These are phyloP conservation scores for Nicotiana rustica DNA, from an alignment of 305 asterid species.

Conservation along the genomic window DNA sequence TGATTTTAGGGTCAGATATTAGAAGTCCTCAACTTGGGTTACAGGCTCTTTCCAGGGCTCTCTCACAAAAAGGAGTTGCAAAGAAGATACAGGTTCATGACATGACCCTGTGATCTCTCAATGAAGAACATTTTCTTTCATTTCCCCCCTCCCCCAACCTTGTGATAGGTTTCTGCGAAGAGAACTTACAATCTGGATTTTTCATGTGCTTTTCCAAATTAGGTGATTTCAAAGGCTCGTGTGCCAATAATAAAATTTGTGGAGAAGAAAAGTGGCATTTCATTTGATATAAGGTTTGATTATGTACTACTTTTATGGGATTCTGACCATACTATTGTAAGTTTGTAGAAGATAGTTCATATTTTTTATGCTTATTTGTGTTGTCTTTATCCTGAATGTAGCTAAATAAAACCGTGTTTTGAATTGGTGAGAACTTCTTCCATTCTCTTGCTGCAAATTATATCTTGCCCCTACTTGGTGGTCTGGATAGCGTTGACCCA, in stretches of 20 bases:
- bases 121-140: not conserved
- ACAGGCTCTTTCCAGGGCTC: constrained; percentile 88
- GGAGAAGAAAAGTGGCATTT: constrained; percentile 83
- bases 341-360: constrained; percentile 5
- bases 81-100: constrained; percentile 82
- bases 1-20: constrained; percentile 78
- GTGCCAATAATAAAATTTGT: constrained; percentile 93
- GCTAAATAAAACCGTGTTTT: not conserved
- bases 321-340: not conserved
- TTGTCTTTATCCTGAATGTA: not conserved
- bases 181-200: not conserved
- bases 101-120: constrained; percentile 14
- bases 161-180: not conserved
- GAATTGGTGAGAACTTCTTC: constrained; percentile 16
- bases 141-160: not conserved
- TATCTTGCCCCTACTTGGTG: constrained; percentile 17
- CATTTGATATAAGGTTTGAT: constrained; percentile 64
- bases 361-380: constrained; percentile 3
- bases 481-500: not conserved
- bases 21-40: constrained; percentile 80
- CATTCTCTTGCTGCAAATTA: constrained; percentile 8
- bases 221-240: constrained; percentile 97
- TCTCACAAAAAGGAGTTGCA: constrained; percentile 87
- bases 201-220: constrained; percentile 23
- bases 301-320: not conserved